Evolutionary conservation across 768 basidiomycete species (phyloP), one percentile per base, ranked within the genome.

Genomic region (Daedaleopsis nitida): DNA sequence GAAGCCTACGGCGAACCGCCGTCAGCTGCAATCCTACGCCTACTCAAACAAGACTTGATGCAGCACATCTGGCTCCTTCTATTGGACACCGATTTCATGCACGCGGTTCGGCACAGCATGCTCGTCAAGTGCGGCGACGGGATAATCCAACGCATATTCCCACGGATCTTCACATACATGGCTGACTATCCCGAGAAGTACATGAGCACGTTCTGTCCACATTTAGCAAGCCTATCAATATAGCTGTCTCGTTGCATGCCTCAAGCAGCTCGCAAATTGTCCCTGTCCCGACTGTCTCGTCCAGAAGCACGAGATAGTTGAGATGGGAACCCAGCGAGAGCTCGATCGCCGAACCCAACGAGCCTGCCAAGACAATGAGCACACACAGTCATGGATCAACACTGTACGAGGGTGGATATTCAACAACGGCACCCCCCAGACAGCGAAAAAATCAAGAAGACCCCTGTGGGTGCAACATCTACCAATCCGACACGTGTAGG

Each of bases 141-240:
- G 1, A 50, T 72, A 1, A 17, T 3, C n/a, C 52, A 69, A 14
- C 47, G 65, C 9, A 1, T 73, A 16, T 73, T 60, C 59, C 66
- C 64, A 2, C 59, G 67, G 2, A 23, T 74, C 37, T 66, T 72
- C 37, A 64, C 65, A 1, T 71, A 73, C 50, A 65, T 68, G 2
- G 73, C 71, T 0, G 70, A 75, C 54, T 75, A 75, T 58, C 73
- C 74, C 0, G 72, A 76, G 37, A 74, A 73, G 76, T n/a, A n/a
- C n/a, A n/a, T 75, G 59, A 19, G 67, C 57, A 13, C 49, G 16
- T 42, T 5, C 39, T 14, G 37, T 8, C 14, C 37, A 38, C 14
- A 14, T 14, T 38, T n/a, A n/a, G n/a, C n/a, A n/a, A n/a, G n/a
- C n/a, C n/a, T n/a, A n/a, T n/a, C n/a, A n/a, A n/a, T n/a, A n/a